These are phyloP conservation scores for Candida patagonica DNA, from an alignment of 805 yeast genomes.

Conservation along the genomic window DNA sequence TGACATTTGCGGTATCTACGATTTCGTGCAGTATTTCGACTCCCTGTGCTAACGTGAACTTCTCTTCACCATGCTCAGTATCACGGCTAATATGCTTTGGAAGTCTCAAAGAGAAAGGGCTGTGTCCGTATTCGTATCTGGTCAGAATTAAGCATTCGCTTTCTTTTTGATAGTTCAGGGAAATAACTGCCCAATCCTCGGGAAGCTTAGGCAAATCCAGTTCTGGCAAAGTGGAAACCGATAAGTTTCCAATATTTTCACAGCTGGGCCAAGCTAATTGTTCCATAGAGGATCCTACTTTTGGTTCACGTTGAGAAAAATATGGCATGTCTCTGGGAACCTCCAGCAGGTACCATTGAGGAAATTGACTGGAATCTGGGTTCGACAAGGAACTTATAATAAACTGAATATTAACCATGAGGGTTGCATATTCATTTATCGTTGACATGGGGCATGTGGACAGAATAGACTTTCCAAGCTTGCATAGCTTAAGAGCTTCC, in stretches of 20 bases:
- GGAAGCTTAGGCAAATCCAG: constrained; percentile 30
- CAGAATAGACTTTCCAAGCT: neutral
- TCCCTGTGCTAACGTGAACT: constrained; percentile 38
- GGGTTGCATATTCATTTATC: neutral
- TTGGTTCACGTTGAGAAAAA: neutral
- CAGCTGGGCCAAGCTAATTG: neutral
- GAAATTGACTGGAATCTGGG: neutral
- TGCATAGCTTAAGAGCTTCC: neutral
- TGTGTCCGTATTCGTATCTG: constrained; percentile 28
- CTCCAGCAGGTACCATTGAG: no score
- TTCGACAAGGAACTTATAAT: neutral
- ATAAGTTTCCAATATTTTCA: neutral
- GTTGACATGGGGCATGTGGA: neutral
- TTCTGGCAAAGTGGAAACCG: neutral
- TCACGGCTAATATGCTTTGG: constrained; percentile 47
- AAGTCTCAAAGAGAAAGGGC: constrained; percentile 44
- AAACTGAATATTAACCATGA: neutral
- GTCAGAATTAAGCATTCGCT: constrained; percentile 53
- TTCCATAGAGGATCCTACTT: neutral
- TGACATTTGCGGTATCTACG: constrained; percentile 49
- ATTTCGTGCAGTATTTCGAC: constrained; percentile 40
- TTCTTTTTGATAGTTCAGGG: constrained; percentile 49
- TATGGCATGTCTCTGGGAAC: neutral
- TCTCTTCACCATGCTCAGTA: constrained; percentile 35
- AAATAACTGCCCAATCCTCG: constrained; percentile 45